Conservation (phyloP, 2,329 filamentous ascomycete genomes). For the Cladophialophora carrionii region DNA sequence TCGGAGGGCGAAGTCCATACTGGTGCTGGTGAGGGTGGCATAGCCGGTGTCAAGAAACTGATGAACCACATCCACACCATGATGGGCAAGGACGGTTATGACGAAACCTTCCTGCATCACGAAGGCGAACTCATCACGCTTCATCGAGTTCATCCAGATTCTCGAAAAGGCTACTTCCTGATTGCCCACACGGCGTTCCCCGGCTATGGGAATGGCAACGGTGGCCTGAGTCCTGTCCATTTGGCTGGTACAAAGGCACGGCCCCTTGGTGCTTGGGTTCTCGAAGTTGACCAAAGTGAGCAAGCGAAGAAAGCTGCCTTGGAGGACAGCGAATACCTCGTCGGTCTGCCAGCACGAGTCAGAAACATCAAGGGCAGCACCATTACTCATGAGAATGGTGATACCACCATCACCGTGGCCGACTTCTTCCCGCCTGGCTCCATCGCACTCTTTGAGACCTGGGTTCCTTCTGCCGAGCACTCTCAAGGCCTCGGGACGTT, state of each 20-base stretch:
- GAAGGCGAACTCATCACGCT: constrained; percentile 96
- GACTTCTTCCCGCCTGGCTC: constrained; percentile 89
- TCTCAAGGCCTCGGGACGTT: constrained; percentile 81
- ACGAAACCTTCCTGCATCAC: constrained; percentile 95
- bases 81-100: constrained; percentile 94
- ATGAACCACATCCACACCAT: constrained; percentile 92
- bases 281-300: constrained; percentile 80
- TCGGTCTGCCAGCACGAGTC: constrained; percentile 82
- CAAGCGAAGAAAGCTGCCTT: constrained; percentile 68
- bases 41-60: constrained; percentile 86
- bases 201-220: constrained; percentile 82
- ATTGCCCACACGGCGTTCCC: constrained; percentile 96
- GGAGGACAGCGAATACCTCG: constrained; percentile 71
- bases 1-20: constrained; percentile 66
- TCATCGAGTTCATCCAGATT: constrained; percentile 89
- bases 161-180: constrained; percentile 89
- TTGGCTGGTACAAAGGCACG: constrained; percentile 83
- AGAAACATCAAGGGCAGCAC: constrained; percentile 72
- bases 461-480: constrained; percentile 86
- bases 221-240: constrained; percentile 75
- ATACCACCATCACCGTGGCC: constrained; percentile 78
- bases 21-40: constrained; percentile 76
- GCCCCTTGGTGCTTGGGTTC: constrained; percentile 85
- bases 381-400: constrained; percentile 71
- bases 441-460: constrained; percentile 94